A percentile compares a stretch with the other conserved stretches of the same genome.
Conservation (phyloP, 768 basidiomycete genomes). For the Boletus reticulatus region DNA sequence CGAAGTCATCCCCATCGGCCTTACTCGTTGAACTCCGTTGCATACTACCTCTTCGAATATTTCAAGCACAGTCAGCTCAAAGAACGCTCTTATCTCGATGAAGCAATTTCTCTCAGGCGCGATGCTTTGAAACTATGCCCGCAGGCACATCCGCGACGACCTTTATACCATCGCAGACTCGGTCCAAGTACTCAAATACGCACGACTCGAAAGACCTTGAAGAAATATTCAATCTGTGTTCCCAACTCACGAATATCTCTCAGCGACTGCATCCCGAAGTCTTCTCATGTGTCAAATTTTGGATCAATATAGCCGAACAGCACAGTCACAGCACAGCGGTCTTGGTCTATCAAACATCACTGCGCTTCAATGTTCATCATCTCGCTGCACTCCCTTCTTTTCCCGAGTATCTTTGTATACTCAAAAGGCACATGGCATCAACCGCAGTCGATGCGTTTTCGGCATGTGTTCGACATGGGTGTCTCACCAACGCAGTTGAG, state of each 20-base stretch:
- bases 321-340: conserved; percentile 4
- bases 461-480: conserved; percentile 7
- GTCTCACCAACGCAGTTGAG: conserved; percentile 23
- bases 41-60: background rate
- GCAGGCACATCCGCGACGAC: background rate
- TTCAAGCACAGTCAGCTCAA: background rate
- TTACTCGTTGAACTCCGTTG: background rate
- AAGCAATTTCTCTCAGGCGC: background rate
- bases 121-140: background rate
- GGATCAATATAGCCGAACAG: conserved; percentile 6
- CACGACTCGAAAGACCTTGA: background rate
- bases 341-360: conserved; percentile 9
- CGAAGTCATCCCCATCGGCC: no score
- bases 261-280: background rate
- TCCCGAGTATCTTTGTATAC: background rate
- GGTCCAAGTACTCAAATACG: background rate
- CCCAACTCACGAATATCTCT: background rate
- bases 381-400: background rate
- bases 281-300: background rate
- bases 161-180: background rate
- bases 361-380: conserved; percentile 1
- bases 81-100: background rate
- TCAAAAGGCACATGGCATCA: conserved; percentile 1
- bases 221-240: background rate
- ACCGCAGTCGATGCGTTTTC: conserved; percentile 6